Base-by-base conservation (phyloP, 306 rosid genomes). In the Rosa lucieae region DNA sequence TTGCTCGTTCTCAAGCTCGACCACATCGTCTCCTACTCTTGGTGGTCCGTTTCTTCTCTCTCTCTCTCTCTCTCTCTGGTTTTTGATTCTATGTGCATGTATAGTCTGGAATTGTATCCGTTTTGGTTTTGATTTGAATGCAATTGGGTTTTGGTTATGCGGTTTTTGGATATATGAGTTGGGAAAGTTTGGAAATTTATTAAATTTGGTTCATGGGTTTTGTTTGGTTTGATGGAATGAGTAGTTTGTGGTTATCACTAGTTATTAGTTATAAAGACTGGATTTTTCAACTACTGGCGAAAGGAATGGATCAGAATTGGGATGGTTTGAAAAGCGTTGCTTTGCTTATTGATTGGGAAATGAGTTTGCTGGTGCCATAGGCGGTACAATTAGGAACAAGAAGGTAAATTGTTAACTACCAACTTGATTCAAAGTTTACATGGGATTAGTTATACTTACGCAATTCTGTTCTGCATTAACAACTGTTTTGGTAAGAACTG, bases 1-100 rank as follows among this genome's bases (percentile, higher is more conserved):
- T 77, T 96, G 75, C 97, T 96, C 67, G 90, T 96, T 80, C 85
- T 96, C 86, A 96, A 91, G 94, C 98, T 96, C 81, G 98, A 96
- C 82, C 94, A 84, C 40, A 79, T 44, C 71, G 73, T 91, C 84
- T 86, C 81, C 69, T 84, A 66, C 83, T 91, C 97, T 81, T 96
- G 99, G 99, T 96, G 99, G 99, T 96, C 83, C 79, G 93, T 82
- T 73, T 66, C 58, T 72, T 21, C 67, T 84, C 73, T 70, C 10
- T 11, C 29, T 71, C 32, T 29, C 10, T 23, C 4, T 51, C 5
- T 61, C 3, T 37, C 8, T 7, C 7, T 75, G 8, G 40, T 65
- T 8, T 69, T 5, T 14, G 13, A 55, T 56, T 39, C 37, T 62
- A 63, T 32, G 3, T 78, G 20, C 56, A 4, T 37, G 37, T 76